phyloP scores from a whole-genome alignment of 2,329 filamentous ascomycete genomes.

The Lithohypha guttulata region DNA sequence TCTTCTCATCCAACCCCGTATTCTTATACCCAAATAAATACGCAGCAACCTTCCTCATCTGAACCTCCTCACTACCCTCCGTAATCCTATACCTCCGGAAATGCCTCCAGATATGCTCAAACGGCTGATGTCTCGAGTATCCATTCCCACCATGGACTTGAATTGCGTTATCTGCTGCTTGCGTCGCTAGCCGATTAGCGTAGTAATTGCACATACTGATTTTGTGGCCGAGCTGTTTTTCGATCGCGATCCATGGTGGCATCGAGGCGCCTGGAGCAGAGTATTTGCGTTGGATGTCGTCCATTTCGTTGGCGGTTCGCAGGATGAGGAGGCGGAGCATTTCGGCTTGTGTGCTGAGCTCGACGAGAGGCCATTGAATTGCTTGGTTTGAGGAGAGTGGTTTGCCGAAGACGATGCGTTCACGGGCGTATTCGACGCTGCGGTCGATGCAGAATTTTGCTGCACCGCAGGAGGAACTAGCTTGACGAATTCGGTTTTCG shows the following conservation, averaged over 20 bases:
- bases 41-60: constrained; percentile 54
- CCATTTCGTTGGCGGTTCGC: constrained; percentile 53
- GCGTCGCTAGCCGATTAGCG: constrained; percentile 49
- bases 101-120: constrained; percentile 57
- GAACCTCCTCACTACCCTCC: constrained; percentile 54
- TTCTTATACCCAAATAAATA: constrained; percentile 43
- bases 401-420: constrained; percentile 45
- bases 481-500: constrained; percentile 56
- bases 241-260: constrained; percentile 42
- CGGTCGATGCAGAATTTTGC: constrained; percentile 50
- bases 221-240: constrained; percentile 49
- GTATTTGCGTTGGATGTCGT: constrained; percentile 27
- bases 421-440: constrained; percentile 46
- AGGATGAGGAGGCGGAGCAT: constrained; percentile 52
- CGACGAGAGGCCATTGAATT: constrained; percentile 54
- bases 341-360: constrained; percentile 50
- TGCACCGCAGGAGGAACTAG: constrained; percentile 48
- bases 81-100: constrained; percentile 54
- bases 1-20: constrained; percentile 34
- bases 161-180: constrained; percentile 52
- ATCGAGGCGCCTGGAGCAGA: constrained; percentile 10
- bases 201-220: constrained; percentile 58
- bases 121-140: constrained; percentile 48
- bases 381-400: constrained; percentile 50
- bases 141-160: constrained; percentile 52